Conservation (phyloP, 768 basidiomycete species). For the Kwoniella dejecticola region DNA sequence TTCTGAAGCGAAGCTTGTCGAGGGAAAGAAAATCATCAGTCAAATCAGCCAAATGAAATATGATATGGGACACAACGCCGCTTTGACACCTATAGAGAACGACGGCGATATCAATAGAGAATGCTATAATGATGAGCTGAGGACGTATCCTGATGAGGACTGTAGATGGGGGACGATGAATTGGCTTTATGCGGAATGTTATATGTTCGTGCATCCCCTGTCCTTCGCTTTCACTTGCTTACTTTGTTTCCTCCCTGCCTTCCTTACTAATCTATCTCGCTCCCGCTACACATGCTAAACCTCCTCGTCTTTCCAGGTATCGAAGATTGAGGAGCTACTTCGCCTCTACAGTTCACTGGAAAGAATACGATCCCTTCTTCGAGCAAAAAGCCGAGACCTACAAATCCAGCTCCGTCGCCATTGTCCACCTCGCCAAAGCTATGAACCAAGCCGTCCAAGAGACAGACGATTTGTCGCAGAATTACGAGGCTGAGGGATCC, state of each 20-base stretch:
- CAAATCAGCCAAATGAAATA: slow-evolving; percentile 78
- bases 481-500: slow-evolving; percentile 36
- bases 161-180: slow-evolving; percentile 79
- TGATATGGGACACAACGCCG: slow-evolving; percentile 77
- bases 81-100: slow-evolving; percentile 66
- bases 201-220: slow-evolving; percentile 43
- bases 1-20: slow-evolving; percentile 60
- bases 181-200: slow-evolving; percentile 95
- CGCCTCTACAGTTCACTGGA: slow-evolving; percentile 69
- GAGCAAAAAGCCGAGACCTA: slow-evolving; percentile 79
- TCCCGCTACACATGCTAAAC: too few relatives aligned
- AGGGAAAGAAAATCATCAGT: slow-evolving; percentile 77
- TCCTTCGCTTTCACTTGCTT: too few relatives aligned
- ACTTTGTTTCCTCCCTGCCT: too few relatives aligned
- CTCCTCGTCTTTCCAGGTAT: slow-evolving; percentile 68
- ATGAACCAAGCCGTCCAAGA: slow-evolving; percentile 43
- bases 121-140: slow-evolving; percentile 76
- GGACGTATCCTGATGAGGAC: slow-evolving; percentile 60
- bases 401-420: slow-evolving; percentile 72
- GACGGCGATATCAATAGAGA: slow-evolving; percentile 73
- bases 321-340: slow-evolving; percentile 77
- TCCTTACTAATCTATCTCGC: too few relatives aligned
- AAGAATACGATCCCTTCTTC: slow-evolving; percentile 77
- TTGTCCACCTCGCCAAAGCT: slow-evolving; percentile 60
- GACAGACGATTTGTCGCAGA: slow-evolving; percentile 36